Conservation (phyloP, 129 eudicot genomes). For the Dittrichia graveolens region DNA sequence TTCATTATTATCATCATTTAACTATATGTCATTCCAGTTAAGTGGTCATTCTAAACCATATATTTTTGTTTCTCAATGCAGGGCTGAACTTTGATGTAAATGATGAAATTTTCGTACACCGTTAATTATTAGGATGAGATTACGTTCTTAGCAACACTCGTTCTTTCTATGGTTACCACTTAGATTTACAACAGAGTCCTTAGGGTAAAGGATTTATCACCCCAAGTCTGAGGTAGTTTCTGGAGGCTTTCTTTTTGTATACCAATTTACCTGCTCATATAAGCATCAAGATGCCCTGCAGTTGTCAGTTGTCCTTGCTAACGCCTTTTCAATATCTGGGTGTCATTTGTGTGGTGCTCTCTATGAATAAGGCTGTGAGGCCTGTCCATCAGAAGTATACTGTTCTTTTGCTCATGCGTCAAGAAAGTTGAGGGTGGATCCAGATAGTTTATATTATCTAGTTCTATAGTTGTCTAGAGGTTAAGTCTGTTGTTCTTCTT, state of each 20-base stretch:
- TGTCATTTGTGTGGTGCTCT: constrained; percentile 35
- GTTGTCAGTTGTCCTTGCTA: constrained; percentile 36
- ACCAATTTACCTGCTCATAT: constrained; percentile 17
- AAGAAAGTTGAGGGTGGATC: constrained; percentile 50
- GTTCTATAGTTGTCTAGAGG: constrained; percentile 44
- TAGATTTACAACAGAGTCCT: constrained; percentile 36
- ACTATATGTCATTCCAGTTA: neutral
- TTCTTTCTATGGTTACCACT: constrained; percentile 42
- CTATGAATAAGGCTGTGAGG: constrained; percentile 55
- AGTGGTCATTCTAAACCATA: constrained; percentile 10
- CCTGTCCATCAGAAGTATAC: constrained; percentile 47
- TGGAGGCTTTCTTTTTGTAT: constrained; percentile 35
- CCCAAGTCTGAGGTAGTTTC: constrained; percentile 27
- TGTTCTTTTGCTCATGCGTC: constrained; percentile 40
- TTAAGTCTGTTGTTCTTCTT: constrained; percentile 32
- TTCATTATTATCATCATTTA: neutral
- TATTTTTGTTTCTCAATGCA: constrained; percentile 26
- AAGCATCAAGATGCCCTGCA: constrained; percentile 50
- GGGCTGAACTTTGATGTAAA: constrained; percentile 55
- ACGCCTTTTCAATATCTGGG: constrained; percentile 30
- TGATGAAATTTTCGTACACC: constrained; percentile 39
- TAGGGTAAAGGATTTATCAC: constrained; percentile 47
- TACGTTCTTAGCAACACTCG: constrained; percentile 32
- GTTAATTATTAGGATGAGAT: constrained; percentile 45
- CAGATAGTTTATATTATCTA: constrained; percentile 40